Evolutionary conservation across 176 grass and related monocot species (phyloP).

Genomic region (Zoysia japonica): DNA sequence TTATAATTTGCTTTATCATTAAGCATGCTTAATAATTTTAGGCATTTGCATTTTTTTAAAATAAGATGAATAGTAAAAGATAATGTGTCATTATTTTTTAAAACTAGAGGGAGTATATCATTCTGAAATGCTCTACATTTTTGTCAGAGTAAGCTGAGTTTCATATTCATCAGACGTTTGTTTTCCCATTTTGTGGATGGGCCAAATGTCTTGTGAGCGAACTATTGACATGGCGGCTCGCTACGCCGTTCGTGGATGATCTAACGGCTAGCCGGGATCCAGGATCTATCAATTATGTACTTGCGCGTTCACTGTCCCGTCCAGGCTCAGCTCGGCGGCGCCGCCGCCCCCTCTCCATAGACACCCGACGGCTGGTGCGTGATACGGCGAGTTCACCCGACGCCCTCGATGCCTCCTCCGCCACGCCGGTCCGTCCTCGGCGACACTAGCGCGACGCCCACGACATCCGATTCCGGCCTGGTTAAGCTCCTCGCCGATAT

Average conservation of each 20-base stretch:
- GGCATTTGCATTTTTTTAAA: too few species aligned
- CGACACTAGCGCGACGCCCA: neutral
- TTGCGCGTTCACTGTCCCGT: neutral
- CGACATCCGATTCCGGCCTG: constrained; percentile 35
- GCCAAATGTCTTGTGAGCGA: neutral
- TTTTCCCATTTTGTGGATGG: too few species aligned
- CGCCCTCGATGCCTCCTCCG: constrained; percentile 12
- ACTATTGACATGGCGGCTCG: neutral
- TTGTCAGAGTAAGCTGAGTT: too few species aligned
- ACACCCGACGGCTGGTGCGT: neutral
- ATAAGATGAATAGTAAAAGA: too few species aligned
- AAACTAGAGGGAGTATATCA: too few species aligned
- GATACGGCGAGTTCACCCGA: neutral
- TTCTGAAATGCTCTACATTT: too few species aligned
- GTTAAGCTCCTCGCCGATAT: constrained; percentile 36
- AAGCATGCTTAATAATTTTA: too few species aligned
- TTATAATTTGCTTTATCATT: too few species aligned
- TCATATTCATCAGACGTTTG: too few species aligned
- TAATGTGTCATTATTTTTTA: too few species aligned
- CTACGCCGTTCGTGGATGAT: neutral
- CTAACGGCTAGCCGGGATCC: neutral
- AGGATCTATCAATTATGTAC: neutral
- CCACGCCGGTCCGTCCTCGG: constrained; percentile 16
- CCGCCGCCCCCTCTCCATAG: neutral
- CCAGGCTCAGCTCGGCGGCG: neutral